These are phyloP conservation scores for Pseudotulostoma volvatum DNA, from an alignment of 495 filamentous ascomycete genomes.

Conservation along the genomic window DNA sequence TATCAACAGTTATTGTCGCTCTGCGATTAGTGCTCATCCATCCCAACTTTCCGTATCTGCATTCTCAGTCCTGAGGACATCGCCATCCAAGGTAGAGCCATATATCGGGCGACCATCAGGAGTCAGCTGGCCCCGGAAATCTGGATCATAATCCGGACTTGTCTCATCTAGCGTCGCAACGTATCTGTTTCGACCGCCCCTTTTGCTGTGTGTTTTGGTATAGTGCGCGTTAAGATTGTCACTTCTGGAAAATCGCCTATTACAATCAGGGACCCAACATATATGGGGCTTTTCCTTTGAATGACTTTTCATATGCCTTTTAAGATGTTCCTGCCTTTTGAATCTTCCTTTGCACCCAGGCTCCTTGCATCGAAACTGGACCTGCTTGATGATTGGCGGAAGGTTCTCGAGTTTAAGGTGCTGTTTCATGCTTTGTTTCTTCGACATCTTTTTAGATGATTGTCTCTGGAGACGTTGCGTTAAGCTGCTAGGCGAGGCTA, in stretches of 20 bases:
- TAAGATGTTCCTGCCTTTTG: conserved; percentile 47
- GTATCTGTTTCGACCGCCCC: conserved; percentile 31
- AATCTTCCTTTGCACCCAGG: conserved; percentile 34
- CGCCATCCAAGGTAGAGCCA: conserved; percentile 25
- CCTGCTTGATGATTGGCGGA: conserved; percentile 25
- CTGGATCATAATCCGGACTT: conserved; percentile 28
- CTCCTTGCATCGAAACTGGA: conserved; percentile 33
- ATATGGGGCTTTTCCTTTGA: conserved; percentile 38
- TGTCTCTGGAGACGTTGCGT: conserved; percentile 19
- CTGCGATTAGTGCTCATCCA: too few relatives aligned
- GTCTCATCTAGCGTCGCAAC: conserved; percentile 31
- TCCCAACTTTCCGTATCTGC: conserved; percentile 3
- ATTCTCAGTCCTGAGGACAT: conserved; percentile 9
- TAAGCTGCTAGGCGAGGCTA: conserved; percentile 20
- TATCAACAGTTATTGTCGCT: too few relatives aligned
- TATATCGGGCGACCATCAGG: conserved; percentile 28
- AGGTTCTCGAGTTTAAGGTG: conserved; percentile 27
- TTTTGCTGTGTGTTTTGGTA: conserved; percentile 34
- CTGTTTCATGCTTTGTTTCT: conserved; percentile 25
- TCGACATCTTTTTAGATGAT: conserved; percentile 19
- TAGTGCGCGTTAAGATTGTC: conserved; percentile 35
- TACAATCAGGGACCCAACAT: conserved; percentile 31
- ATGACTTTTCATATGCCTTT: conserved; percentile 45
- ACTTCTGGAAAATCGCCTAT: conserved; percentile 28
- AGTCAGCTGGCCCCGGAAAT: conserved; percentile 31